A percentile compares a stretch with the other conserved stretches of the same genome.
These are phyloP conservation scores for Emergomyces orientalis DNA, from an alignment of 2,329 filamentous ascomycete species.

Conservation along the genomic window DNA sequence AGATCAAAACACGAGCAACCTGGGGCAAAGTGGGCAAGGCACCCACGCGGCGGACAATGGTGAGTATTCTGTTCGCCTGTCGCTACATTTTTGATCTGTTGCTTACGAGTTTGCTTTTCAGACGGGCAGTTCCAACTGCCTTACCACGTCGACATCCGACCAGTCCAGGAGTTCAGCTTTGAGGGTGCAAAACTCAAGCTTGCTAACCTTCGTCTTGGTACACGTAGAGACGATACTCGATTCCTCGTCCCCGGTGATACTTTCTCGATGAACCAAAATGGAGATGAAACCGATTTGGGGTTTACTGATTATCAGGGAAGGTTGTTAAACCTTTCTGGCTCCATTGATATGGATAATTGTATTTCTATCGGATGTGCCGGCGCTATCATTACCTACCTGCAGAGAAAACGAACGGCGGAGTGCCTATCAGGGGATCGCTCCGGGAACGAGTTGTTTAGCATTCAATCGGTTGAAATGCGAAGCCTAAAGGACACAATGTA, in stretches of 20 bases:
- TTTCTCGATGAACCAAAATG: slow-evolving; percentile 35
- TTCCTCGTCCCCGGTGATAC: slow-evolving; percentile 55
- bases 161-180: slow-evolving; percentile 63
- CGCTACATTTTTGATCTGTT: slow-evolving; percentile 5
- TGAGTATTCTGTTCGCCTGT: slow-evolving; percentile 14
- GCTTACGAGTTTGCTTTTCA: slow-evolving; percentile 18
- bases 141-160: slow-evolving; percentile 57
- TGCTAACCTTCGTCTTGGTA: slow-evolving; percentile 46
- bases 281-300: slow-evolving; percentile 32
- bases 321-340: slow-evolving; percentile 58
- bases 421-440: slow-evolving; percentile 53
- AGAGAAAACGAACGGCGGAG: slow-evolving; percentile 55
- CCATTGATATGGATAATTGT: slow-evolving; percentile 63
- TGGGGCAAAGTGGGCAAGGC: not conserved
- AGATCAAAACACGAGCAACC: slow-evolving; percentile 35
- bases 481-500: slow-evolving; percentile 55
- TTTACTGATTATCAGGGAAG: slow-evolving; percentile 52
- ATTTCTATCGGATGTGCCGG: slow-evolving; percentile 76
- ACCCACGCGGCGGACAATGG: slow-evolving; percentile 23
- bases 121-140: slow-evolving; percentile 46
- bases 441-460: slow-evolving; percentile 47
- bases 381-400: slow-evolving; percentile 71
- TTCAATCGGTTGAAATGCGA: slow-evolving; percentile 65
- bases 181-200: slow-evolving; percentile 59
- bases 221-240: slow-evolving; percentile 39